Evolutionary conservation across 2,329 filamentous ascomycete species (phyloP).

Genomic region (Penicillium freii): DNA sequence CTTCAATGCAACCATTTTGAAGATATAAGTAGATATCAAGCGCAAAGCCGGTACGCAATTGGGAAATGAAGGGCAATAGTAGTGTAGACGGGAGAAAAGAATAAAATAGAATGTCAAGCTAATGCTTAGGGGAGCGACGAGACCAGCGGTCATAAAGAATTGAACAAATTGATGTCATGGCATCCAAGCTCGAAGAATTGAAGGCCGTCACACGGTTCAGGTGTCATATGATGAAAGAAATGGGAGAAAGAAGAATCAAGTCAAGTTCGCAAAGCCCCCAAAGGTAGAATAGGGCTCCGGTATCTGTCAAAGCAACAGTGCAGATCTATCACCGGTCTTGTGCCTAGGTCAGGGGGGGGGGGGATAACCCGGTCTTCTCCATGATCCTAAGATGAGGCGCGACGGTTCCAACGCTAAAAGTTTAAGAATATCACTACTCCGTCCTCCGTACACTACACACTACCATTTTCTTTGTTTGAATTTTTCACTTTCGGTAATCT

Average conservation of each 20-base stretch:
- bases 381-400: conserved; percentile 21
- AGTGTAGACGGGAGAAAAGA: conserved; percentile 1
- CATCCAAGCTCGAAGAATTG: conserved; percentile 12
- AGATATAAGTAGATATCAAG: conserved; percentile 6
- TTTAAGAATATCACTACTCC: conserved; percentile 23
- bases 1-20: conserved; percentile 36
- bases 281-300: conserved; percentile 8
- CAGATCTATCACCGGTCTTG: conserved; percentile 21
- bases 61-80: conserved; percentile 1
- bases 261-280: not conserved
- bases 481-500: not conserved
- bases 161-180: conserved; percentile 14
- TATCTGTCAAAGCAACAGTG: conserved; percentile 16
- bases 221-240: conserved; percentile 6
- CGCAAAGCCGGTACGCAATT: conserved; percentile 1
- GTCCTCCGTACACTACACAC: conserved; percentile 12
- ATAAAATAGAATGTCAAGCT: conserved; percentile 1
- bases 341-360: conserved; percentile 28
- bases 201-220: conserved; percentile 15
- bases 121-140: conserved; percentile 14
- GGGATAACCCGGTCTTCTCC: conserved; percentile 21
- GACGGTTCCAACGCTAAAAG: conserved; percentile 23
- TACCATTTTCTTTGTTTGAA: conserved; percentile 7
- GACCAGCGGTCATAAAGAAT: conserved; percentile 18
- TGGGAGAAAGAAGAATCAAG: conserved; percentile 7